Percentiles rank a stretch among this genome's conserved stretches.
Conservation (phyloP, 345 rosid genomes). For the Turritis glabra region DNA sequence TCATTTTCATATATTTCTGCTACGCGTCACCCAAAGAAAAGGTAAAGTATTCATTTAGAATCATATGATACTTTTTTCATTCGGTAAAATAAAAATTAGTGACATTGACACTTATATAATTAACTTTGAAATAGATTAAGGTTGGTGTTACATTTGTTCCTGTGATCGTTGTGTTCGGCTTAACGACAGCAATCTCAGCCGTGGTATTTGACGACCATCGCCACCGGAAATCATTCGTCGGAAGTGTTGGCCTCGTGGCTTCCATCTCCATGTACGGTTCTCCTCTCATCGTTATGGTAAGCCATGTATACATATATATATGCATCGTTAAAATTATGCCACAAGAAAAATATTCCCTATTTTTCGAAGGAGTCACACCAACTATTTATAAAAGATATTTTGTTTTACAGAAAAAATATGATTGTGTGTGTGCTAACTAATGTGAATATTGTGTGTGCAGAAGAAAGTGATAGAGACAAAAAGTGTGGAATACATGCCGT, state of each 20-base stretch:
- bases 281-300: slow-evolving; percentile 72
- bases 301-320: slow-evolving; percentile 14
- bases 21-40: slow-evolving; percentile 56
- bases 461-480: slow-evolving; percentile 67
- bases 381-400: not conserved
- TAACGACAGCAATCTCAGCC: slow-evolving; percentile 48
- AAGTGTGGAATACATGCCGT: slow-evolving; percentile 95
- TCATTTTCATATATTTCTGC: slow-evolving; percentile 58
- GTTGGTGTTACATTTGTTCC: slow-evolving; percentile 45
- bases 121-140: slow-evolving; percentile 45
- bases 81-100: not conserved
- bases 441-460: slow-evolving; percentile 45
- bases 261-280: slow-evolving; percentile 74
- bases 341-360: not conserved
- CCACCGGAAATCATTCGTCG: slow-evolving; percentile 64
- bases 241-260: slow-evolving; percentile 66
- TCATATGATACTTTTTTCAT: not conserved
- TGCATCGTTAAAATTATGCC: not conserved
- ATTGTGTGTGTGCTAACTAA: not conserved
- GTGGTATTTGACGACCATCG: slow-evolving; percentile 59
- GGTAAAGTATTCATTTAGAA: slow-evolving; percentile 45
- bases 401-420: not conserved
- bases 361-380: not conserved
- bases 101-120: not conserved
- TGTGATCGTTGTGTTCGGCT: slow-evolving; percentile 41